Percentiles rank a stretch among this genome's conserved stretches.
Evolutionary conservation across 306 rosid genomes (phyloP).

Genomic region (Corylus heterophylla): DNA sequence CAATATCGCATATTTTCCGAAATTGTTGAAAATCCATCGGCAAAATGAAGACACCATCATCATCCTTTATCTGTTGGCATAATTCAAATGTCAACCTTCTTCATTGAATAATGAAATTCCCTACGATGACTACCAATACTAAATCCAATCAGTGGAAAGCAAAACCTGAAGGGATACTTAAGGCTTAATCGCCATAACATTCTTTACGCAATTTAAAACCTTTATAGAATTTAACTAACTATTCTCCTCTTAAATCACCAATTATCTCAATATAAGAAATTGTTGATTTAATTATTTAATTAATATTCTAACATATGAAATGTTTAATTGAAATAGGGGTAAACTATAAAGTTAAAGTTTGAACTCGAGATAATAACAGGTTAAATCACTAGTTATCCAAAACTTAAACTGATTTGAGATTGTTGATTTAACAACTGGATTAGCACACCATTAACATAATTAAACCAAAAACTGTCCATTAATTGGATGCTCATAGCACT

Average conservation of each 20-base stretch:
- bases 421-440: not conserved
- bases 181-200: not conserved
- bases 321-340: no score
- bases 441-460: not conserved
- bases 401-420: no score
- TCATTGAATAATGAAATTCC: not conserved
- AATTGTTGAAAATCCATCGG: constrained; percentile 70
- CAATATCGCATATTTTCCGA: constrained; percentile 40
- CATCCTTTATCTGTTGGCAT: constrained; percentile 46
- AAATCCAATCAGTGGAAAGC: not conserved
- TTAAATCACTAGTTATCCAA: no score
- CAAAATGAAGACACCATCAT: constrained; percentile 48
- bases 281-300: no score
- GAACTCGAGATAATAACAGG: no score
- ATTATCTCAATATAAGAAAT: no score
- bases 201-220: not conserved
- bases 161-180: not conserved
- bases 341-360: no score
- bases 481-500: not conserved
- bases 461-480: not conserved
- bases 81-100: constrained; percentile 11
- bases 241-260: not conserved
- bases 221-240: not conserved
- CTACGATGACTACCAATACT: not conserved
- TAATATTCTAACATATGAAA: no score